These are phyloP conservation scores for Malus domestica DNA, from an alignment of 306 rosid genomes.

Conservation along the genomic window DNA sequence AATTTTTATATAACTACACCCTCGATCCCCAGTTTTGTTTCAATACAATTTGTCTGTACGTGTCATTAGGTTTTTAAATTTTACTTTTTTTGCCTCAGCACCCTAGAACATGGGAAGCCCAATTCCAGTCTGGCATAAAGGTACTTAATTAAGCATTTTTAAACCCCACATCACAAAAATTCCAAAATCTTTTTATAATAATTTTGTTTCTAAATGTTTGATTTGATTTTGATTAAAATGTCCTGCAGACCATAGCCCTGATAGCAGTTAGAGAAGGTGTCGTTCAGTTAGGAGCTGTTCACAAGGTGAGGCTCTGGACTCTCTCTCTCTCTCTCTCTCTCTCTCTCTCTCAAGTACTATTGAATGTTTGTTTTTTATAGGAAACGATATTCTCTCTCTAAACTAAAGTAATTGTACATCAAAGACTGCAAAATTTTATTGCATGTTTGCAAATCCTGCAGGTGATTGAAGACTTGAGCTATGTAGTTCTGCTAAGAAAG, in stretches of 20 bases:
- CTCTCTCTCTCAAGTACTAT: background rate
- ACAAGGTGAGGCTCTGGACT: slow-evolving; percentile 42
- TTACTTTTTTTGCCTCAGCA: slow-evolving; percentile 47
- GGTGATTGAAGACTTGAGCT: slow-evolving; percentile 87
- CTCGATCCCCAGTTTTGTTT: background rate
- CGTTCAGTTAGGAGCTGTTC: slow-evolving; percentile 81
- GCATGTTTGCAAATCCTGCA: slow-evolving; percentile 4
- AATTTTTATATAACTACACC: background rate
- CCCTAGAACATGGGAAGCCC: slow-evolving; percentile 99
- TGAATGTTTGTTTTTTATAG: background rate
- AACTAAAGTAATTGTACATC: background rate
- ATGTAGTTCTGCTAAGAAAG: slow-evolving; percentile 70
- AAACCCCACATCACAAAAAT: background rate
- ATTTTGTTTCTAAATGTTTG: background rate
- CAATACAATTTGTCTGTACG: background rate
- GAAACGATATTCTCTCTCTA: background rate
- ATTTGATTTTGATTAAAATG: slow-evolving; percentile 5
- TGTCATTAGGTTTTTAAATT: background rate
- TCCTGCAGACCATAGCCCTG: slow-evolving; percentile 83
- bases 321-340: background rate
- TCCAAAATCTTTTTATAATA: background rate
- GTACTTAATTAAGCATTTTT: slow-evolving; percentile 13
- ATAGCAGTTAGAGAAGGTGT: slow-evolving; percentile 98
- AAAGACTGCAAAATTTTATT: background rate
- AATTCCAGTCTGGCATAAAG: slow-evolving; percentile 98